Percentiles rank a stretch among this genome's conserved stretches.
Evolutionary conservation across 345 rosid species (phyloP).

Genomic region (rapeseed (Brassica napus)): DNA sequence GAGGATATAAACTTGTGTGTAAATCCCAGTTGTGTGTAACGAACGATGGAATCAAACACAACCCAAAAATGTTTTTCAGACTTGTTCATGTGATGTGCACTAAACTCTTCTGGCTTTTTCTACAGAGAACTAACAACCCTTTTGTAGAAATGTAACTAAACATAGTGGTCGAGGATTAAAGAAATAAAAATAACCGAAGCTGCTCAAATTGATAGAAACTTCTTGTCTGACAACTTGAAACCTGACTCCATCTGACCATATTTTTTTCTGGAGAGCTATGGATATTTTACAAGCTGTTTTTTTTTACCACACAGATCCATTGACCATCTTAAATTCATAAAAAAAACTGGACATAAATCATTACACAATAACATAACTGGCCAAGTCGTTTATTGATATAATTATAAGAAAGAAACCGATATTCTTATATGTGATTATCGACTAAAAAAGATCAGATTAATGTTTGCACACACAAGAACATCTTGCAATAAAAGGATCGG

Average conservation of each 20-base stretch:
- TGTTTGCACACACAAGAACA: neutral
- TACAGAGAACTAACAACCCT: neutral
- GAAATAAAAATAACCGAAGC: neutral
- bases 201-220: neutral
- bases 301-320: neutral
- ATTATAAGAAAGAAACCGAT: neutral
- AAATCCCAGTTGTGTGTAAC: neutral
- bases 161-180: neutral
- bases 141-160: neutral
- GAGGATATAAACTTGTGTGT: neutral
- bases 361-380: neutral
- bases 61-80: neutral
- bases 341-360: neutral
- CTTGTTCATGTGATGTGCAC: neutral
- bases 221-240: neutral
- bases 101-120: neutral
- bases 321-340: neutral
- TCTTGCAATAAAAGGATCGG: neutral
- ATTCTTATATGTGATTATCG: neutral
- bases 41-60: neutral
- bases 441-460: neutral
- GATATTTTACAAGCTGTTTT: neutral
- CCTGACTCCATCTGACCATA: neutral
- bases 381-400: neutral
- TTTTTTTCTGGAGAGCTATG: neutral